Percentiles rank a stretch among this genome's conserved stretches.
Conservation (phyloP, 2,329 filamentous ascomycete genomes). For the Trichothecium roseum region DNA sequence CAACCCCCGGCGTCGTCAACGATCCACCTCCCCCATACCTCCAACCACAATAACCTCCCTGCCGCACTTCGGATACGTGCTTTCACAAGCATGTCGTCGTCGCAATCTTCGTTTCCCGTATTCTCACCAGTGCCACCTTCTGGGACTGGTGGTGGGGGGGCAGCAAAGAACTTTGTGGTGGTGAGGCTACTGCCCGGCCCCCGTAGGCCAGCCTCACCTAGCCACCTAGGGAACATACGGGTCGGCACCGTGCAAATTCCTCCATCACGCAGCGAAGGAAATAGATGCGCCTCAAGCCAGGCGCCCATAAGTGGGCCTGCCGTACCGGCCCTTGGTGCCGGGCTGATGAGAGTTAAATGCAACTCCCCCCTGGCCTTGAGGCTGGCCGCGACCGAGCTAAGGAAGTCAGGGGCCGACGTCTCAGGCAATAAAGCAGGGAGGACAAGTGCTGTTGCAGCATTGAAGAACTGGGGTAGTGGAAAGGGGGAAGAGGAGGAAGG, state of each 20-base stretch:
- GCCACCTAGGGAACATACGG: constrained; percentile 46
- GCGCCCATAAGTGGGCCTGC: constrained; percentile 45
- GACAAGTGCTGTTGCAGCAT: constrained; percentile 28
- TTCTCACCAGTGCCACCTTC: background rate
- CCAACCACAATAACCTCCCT: constrained; percentile 48
- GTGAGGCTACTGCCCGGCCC: constrained; percentile 35
- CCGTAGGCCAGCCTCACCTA: constrained; percentile 43
- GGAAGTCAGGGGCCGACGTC: constrained; percentile 24
- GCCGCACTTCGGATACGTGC: constrained; percentile 40
- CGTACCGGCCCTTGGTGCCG: constrained; percentile 43
- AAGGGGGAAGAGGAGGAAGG: background rate
- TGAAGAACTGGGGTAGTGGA: constrained; percentile 12
- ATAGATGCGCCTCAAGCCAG: constrained; percentile 53
- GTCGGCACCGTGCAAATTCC: constrained; percentile 51
- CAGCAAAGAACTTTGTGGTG: constrained; percentile 37
- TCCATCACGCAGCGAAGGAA: constrained; percentile 46
- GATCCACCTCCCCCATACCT: constrained; percentile 47
- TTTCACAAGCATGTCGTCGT: constrained; percentile 21
- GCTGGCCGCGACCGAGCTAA: constrained; percentile 9
- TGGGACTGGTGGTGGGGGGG: constrained; percentile 18
- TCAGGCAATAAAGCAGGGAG: constrained; percentile 26
- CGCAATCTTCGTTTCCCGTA: constrained; percentile 6
- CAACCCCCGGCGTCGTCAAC: constrained; percentile 33
- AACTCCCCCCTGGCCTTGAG: constrained; percentile 45
- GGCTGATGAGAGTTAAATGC: constrained; percentile 52